Evolutionary conservation across 2,329 filamentous ascomycete genomes (phyloP).

Genomic region (Clarireedia homoeocarpa): DNA sequence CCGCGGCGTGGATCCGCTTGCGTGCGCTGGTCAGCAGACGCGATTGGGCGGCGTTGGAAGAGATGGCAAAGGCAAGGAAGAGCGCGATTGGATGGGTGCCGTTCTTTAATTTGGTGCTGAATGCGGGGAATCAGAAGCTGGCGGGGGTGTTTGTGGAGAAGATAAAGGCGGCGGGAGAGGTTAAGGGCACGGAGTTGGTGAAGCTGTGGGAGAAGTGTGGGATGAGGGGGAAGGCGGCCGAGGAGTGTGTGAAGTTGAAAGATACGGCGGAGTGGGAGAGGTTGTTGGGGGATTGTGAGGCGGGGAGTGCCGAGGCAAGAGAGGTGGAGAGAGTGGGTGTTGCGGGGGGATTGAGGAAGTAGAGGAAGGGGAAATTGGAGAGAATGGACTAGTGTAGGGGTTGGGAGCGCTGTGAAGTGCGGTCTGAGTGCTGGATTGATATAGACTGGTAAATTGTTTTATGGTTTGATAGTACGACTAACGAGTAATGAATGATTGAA

Average conservation of each 20-base stretch:
- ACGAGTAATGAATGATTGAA: too few species aligned
- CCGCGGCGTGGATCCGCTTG: conserved; percentile 79
- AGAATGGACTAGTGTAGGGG: background rate
- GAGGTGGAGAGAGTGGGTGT: conserved; percentile 78
- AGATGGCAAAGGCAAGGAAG: conserved; percentile 68
- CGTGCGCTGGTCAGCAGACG: conserved; percentile 82
- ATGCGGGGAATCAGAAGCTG: conserved; percentile 82
- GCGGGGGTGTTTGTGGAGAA: conserved; percentile 93
- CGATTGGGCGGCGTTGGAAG: conserved; percentile 89
- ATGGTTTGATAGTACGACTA: too few species aligned
- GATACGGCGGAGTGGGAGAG: conserved; percentile 69
- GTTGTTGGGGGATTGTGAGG: conserved; percentile 65
- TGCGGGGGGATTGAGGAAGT: conserved; percentile 42
- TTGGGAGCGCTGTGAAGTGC: too few species aligned
- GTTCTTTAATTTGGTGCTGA: conserved; percentile 83
- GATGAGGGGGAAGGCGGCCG: conserved; percentile 77
- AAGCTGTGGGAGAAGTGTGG: conserved; percentile 97
- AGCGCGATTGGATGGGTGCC: conserved; percentile 94
- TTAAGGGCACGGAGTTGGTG: conserved; percentile 55
- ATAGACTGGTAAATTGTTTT: too few species aligned
- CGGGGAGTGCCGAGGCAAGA: conserved; percentile 54
- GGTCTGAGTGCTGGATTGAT: background rate
- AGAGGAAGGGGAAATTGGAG: conserved; percentile 10
- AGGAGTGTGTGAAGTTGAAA: conserved; percentile 79
- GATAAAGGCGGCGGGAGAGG: conserved; percentile 83